Percentiles rank a stretch among this genome's conserved stretches.
Evolutionary conservation across 495 filamentous ascomycete species (phyloP).

Genomic region (Sphaerosporella brunnea): DNA sequence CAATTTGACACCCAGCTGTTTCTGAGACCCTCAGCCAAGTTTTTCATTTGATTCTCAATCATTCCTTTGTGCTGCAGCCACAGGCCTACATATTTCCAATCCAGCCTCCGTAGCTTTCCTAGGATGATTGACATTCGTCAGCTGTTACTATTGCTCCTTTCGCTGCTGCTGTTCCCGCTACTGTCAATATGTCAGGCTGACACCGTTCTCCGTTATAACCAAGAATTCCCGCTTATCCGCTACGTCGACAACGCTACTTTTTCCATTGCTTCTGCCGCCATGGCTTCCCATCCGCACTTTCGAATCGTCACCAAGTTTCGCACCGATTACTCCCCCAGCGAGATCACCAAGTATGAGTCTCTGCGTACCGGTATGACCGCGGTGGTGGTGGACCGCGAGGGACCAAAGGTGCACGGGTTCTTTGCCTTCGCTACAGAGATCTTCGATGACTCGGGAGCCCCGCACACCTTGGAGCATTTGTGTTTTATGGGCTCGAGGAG

Average conservation of each 20-base stretch:
- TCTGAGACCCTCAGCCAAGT: too few relatives aligned
- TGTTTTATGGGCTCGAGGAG: slow-evolving; percentile 95
- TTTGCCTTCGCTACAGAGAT: slow-evolving; percentile 96
- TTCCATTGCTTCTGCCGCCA: background rate
- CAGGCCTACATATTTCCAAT: too few relatives aligned
- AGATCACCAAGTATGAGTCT: slow-evolving; percentile 67
- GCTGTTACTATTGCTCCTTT: too few relatives aligned
- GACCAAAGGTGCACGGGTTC: slow-evolving; percentile 84
- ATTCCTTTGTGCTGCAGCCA: too few relatives aligned
- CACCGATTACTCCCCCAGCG: slow-evolving; percentile 69
- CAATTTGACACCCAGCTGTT: too few relatives aligned
- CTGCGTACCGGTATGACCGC: slow-evolving; percentile 84
- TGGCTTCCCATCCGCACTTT: slow-evolving; percentile 39
- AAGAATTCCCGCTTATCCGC: background rate
- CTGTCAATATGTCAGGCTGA: too few relatives aligned
- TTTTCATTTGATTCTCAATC: too few relatives aligned
- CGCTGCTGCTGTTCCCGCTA: too few relatives aligned
- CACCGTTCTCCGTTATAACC: too few relatives aligned
- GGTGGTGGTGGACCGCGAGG: slow-evolving; percentile 75
- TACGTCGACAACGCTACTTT: background rate
- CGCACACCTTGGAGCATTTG: slow-evolving; percentile 90
- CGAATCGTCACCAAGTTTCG: slow-evolving; percentile 68
- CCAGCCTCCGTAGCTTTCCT: too few relatives aligned
- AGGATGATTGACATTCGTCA: too few relatives aligned
- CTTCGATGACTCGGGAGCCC: slow-evolving; percentile 85